These are phyloP conservation scores for Botrytis paeoniae DNA, from an alignment of 2,329 filamentous ascomycete genomes.

Conservation along the genomic window DNA sequence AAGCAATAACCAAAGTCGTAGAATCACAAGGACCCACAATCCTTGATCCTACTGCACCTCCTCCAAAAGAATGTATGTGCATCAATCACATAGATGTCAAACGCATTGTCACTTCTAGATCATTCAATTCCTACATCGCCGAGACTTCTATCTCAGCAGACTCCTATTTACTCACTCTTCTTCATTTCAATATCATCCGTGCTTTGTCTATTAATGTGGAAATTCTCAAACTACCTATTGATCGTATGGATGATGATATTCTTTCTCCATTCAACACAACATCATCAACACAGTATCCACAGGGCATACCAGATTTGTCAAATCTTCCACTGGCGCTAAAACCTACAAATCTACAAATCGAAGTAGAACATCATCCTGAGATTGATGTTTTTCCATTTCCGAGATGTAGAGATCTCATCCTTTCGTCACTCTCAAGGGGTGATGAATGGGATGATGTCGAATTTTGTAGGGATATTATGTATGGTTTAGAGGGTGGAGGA, in stretches of 20 bases:
- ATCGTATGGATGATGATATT: slow-evolving; percentile 24
- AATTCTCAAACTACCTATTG: slow-evolving; percentile 32
- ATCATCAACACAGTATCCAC: not conserved
- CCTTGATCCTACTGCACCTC: not conserved
- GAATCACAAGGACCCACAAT: not conserved
- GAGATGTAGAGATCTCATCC: slow-evolving; percentile 41
- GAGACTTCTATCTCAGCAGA: slow-evolving; percentile 24
- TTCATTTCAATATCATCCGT: slow-evolving; percentile 42
- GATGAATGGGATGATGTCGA: slow-evolving; percentile 39
- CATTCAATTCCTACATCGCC: slow-evolving; percentile 18
- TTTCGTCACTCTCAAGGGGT: slow-evolving; percentile 37
- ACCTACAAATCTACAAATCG: slow-evolving; percentile 42
- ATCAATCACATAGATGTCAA: slow-evolving; percentile 10
- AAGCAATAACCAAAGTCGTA: not conserved
- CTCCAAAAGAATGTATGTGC: slow-evolving; percentile 2
- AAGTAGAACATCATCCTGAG: slow-evolving; percentile 43
- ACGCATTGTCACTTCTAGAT: not conserved
- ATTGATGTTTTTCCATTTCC: slow-evolving; percentile 41
- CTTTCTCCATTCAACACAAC: slow-evolving; percentile 25
- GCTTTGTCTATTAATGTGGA: slow-evolving; percentile 38
- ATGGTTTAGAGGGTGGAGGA: slow-evolving; percentile 26
- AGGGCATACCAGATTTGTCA: not conserved
- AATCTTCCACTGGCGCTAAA: slow-evolving; percentile 31
- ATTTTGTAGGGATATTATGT: slow-evolving; percentile 42
- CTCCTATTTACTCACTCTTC: slow-evolving; percentile 37